phyloP scores from a whole-genome alignment of 805 yeast species.

The Candida wancherniae region DNA sequence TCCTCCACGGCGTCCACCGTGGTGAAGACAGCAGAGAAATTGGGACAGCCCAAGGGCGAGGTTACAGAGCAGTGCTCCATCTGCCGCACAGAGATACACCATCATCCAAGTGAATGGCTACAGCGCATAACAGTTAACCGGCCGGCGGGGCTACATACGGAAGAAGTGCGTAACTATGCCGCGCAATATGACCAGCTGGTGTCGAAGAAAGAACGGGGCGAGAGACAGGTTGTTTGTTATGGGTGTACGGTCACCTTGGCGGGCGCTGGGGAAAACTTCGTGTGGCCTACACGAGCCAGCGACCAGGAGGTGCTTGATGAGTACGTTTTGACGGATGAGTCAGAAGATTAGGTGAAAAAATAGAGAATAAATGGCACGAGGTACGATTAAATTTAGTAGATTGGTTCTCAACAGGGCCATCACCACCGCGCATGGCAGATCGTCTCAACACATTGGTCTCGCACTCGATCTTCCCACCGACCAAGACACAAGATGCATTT shows the following conservation, averaged over 20 bases:
- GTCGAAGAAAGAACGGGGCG: slow-evolving; percentile 1
- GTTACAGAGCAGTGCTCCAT: slow-evolving; percentile 42
- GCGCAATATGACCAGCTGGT: slow-evolving; percentile 13
- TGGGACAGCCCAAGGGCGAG: slow-evolving; percentile 43
- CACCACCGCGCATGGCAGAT: no score
- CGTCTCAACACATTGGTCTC: no score
- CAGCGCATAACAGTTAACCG: slow-evolving; percentile 59
- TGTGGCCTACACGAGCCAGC: slow-evolving; percentile 33
- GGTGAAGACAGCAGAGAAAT: slow-evolving; percentile 79
- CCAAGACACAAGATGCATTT: slow-evolving; percentile 5
- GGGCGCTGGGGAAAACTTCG: slow-evolving; percentile 27
- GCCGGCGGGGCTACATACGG: slow-evolving; percentile 44
- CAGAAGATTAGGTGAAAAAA: no score
- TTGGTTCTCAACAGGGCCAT: no score
- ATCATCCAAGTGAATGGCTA: slow-evolving; percentile 63
- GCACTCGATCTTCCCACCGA: background rate
- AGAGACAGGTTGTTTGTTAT: slow-evolving; percentile 49
- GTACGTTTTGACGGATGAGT: slow-evolving; percentile 41
- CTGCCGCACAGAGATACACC: slow-evolving; percentile 52
- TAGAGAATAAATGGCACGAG: no score
- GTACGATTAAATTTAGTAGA: no score
- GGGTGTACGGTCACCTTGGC: slow-evolving; percentile 69
- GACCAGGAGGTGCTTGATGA: slow-evolving; percentile 42
- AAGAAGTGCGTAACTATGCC: slow-evolving; percentile 33
- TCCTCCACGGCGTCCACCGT: slow-evolving; percentile 91